Percentiles rank a stretch among this genome's conserved stretches.
Evolutionary conservation across 257 asterid species (phyloP).

Genomic region (Echium plantagineum): DNA sequence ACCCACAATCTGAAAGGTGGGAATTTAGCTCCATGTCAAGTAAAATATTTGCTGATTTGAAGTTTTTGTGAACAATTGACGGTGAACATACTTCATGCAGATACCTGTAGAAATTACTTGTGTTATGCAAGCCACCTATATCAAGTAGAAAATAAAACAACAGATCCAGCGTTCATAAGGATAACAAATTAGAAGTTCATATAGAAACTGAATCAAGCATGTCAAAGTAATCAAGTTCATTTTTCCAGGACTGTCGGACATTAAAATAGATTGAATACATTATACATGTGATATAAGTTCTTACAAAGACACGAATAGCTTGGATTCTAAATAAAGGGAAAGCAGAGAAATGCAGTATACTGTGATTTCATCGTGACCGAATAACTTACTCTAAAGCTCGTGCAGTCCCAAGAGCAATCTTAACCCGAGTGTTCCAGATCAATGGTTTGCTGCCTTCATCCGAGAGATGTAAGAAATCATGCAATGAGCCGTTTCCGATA

Average conservation of each 20-base stretch:
- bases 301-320: background rate
- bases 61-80: constrained; percentile 69
- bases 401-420: constrained; percentile 93
- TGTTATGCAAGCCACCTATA: constrained; percentile 9
- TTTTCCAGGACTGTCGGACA: background rate
- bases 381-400: constrained; percentile 79
- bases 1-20: constrained; percentile 81
- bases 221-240: too few species aligned
- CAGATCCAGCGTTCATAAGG: background rate
- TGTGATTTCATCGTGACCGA: background rate
- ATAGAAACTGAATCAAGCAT: background rate
- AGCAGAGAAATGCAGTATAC: background rate
- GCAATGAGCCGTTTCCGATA: constrained; percentile 66
- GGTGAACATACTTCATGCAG: constrained; percentile 94
- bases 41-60: constrained; percentile 79
- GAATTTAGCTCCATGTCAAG: constrained; percentile 88
- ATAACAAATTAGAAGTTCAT: background rate
- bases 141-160: background rate
- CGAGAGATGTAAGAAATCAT: constrained; percentile 63
- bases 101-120: constrained; percentile 44
- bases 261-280: background rate
- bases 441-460: constrained; percentile 73
- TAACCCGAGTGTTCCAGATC: constrained; percentile 86
- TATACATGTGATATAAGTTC: background rate
- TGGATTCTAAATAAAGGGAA: background rate